Evolutionary conservation across 2,329 filamentous ascomycete genomes (phyloP), one percentile per base, ranked within the genome.

Genomic region (Fusarium sp.): DNA sequence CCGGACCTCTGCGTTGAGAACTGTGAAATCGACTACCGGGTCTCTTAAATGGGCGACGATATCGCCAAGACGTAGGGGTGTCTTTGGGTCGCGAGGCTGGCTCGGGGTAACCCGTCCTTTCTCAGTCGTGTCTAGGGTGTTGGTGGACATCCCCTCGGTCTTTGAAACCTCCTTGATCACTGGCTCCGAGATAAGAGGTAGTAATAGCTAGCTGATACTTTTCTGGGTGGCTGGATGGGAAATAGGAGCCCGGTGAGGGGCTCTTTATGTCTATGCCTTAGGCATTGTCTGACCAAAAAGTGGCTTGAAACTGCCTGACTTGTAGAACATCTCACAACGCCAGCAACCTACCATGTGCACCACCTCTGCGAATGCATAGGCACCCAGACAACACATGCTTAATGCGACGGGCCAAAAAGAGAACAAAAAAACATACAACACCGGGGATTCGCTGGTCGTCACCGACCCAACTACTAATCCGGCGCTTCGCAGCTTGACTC

Each of bases 391-490:
- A 29, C 2, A 29, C 11, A 9, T 47, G 18, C 18, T 6, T 25
- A 13, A 52, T 52, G 18, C 27, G 27, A 31, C 11, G 1, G 4
- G 27, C 27, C 25, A 50, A 31, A 31, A 31, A 31, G 18, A 31
- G 10, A 20, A 20, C 27, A 2, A 52, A 54, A 25, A 54, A 54
- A 54, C 47, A 54, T 54, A 54, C 47, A 54, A 54, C 47, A 54
- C 47, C 47, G 27, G 47, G 47, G 27, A 54, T 54, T 54, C 47
- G 27, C 47, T 54, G 47, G 47, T 54, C 47, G 47, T 54, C 47
- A 54, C 47, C 47, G 47, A 54, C 47, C 47, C 47, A 54, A 54
- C 47, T 54, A 54, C 47, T 54, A 54, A 54, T 54, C 47, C 47
- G 11, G 47, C 47, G 47, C 47, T 54, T 54, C 47, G 47, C 47